Evolutionary conservation across 345 rosid genomes (phyloP).

Genomic region (Brassica rapa): DNA sequence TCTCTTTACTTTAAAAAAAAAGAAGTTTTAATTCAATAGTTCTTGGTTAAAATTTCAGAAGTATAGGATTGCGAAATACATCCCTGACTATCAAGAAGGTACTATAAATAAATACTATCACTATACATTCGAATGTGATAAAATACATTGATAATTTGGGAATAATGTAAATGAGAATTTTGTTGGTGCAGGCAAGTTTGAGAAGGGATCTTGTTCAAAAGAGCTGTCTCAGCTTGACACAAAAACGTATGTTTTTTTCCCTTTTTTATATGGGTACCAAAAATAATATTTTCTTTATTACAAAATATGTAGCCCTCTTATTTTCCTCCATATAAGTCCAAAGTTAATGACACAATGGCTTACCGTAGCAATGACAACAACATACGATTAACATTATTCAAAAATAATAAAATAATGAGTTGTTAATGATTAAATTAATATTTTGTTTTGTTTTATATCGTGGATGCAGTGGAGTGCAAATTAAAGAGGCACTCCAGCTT

Average conservation of each 20-base stretch:
- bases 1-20: neutral
- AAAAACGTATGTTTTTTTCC: conserved; percentile 49
- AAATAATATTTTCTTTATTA: neutral
- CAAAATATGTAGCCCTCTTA: neutral
- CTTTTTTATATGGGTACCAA: neutral
- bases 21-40: neutral
- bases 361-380: conserved; percentile 22
- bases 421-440: neutral
- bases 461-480: conserved; percentile 62
- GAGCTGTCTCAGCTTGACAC: conserved; percentile 53
- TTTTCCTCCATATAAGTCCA: conserved; percentile 22
- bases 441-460: neutral
- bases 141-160: neutral
- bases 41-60: conserved; percentile 51
- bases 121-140: neutral
- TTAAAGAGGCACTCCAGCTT: conserved; percentile 76
- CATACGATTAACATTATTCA: conserved; percentile 3
- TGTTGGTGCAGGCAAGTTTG: conserved; percentile 59
- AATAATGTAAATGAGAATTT: conserved; percentile 11
- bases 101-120: conserved; percentile 2
- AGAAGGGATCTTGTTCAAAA: conserved; percentile 44
- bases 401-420: neutral
- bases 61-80: conserved; percentile 84
- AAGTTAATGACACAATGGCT: conserved; percentile 30
- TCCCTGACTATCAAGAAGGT: conserved; percentile 77